A percentile compares a stretch with the other conserved stretches of the same genome.
Evolutionary conservation across 2,329 filamentous ascomycete species (phyloP).

Genomic region (Calonectria naviculata): DNA sequence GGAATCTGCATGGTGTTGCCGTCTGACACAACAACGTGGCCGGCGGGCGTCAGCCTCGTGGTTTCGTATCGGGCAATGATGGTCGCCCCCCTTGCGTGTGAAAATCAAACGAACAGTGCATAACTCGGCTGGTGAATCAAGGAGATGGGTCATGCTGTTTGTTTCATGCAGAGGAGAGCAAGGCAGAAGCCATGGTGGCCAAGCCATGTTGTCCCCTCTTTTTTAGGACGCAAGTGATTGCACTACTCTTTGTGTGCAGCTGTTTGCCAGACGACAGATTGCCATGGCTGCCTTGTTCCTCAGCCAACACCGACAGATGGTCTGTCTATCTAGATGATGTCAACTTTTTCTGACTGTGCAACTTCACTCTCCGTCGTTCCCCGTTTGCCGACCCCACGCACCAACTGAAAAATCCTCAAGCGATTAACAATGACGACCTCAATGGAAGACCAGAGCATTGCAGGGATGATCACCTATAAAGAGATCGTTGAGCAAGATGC

Average conservation of each 20-base stretch:
- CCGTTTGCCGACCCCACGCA: too few relatives aligned
- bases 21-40: not conserved
- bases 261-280: not conserved
- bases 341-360: not conserved
- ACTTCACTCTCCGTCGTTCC: not conserved
- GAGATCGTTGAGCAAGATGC: not conserved
- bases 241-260: not conserved
- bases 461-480: conserved; percentile 1
- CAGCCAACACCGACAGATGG: not conserved
- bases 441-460: not conserved
- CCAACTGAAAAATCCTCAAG: not conserved
- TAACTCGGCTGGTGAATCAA: not conserved
- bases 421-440: not conserved
- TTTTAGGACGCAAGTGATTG: not conserved
- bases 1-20: not conserved
- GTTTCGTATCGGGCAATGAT: not conserved
- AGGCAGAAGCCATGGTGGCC: not conserved
- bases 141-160: not conserved
- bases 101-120: not conserved
- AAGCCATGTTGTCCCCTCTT: not conserved
- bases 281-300: not conserved
- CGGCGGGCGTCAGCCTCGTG: not conserved
- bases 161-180: not conserved
- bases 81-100: not conserved
- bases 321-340: not conserved